These are phyloP conservation scores for Pleurotus giganteus DNA, from an alignment of 768 basidiomycete genomes.

Conservation along the genomic window DNA sequence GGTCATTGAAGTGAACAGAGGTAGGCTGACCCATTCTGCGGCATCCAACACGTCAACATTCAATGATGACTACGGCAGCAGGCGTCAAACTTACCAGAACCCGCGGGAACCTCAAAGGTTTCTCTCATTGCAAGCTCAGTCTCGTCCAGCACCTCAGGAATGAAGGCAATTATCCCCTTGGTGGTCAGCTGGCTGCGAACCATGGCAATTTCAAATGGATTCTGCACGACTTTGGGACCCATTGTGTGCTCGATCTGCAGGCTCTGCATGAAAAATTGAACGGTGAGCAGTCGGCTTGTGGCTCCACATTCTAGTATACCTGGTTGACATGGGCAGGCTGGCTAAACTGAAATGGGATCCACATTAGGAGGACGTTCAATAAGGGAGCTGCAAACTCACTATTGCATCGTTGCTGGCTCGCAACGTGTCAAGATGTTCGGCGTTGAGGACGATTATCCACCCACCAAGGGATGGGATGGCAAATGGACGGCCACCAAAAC, in stretches of 20 bases:
- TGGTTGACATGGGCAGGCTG: neutral
- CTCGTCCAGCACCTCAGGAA: conserved; percentile 17
- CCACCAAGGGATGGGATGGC: neutral
- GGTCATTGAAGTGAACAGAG: conserved; percentile 14
- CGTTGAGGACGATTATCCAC: neutral
- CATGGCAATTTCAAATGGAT: neutral
- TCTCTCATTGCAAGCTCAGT: conserved; percentile 11
- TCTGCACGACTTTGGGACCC: neutral
- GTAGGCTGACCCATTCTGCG: conserved; percentile 8
- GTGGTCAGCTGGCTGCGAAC: conserved; percentile 16
- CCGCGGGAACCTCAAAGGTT: neutral
- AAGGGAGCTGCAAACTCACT: neutral
- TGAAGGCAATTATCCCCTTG: conserved; percentile 12
- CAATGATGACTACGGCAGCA: too few species aligned
- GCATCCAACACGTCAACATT: neutral
- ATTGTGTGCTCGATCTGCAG: conserved; percentile 3
- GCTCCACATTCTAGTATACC: neutral
- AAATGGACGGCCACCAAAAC: neutral
- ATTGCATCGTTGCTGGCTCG: conserved; percentile 3
- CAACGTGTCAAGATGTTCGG: conserved; percentile 1
- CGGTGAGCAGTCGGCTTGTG: conserved; percentile 12
- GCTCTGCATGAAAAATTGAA: conserved; percentile 9
- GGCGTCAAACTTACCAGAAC: conserved; percentile 9
- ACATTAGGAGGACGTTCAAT: too few species aligned
- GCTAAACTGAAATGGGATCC: neutral